Conservation (phyloP, 2,329 filamentous ascomycete species). For the Apiospora kogelbergensis region DNA sequence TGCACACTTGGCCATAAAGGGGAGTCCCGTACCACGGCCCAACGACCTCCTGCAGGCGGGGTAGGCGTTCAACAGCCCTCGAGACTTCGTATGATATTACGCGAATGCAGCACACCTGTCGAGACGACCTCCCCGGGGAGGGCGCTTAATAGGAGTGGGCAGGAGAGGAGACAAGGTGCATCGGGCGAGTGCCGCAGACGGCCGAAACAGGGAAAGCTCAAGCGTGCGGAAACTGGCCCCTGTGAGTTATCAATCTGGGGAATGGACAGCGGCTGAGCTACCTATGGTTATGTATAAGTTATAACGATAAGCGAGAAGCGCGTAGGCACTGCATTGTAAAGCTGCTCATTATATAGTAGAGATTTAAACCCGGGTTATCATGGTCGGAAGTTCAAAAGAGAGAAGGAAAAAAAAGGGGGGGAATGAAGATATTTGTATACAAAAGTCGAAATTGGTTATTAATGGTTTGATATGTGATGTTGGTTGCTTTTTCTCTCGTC, state of each 20-base stretch:
- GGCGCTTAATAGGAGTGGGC: background rate
- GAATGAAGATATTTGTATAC: too few relatives aligned
- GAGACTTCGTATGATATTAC: background rate
- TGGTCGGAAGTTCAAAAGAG: background rate
- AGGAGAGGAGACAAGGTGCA: background rate
- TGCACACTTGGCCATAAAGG: background rate
- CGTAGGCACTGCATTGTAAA: background rate
- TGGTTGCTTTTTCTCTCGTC: background rate
- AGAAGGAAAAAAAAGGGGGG: too few relatives aligned
- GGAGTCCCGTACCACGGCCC: background rate
- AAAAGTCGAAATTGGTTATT: background rate
- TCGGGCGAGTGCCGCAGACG: background rate
- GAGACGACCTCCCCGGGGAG: background rate
- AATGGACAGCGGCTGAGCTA: background rate
- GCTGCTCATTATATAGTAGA: background rate
- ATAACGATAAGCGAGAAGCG: background rate
- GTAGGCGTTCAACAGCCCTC: background rate
- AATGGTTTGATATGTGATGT: background rate
- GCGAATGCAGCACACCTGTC: background rate
- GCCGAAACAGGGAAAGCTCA: background rate
- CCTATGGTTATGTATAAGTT: background rate
- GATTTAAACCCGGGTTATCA: background rate
- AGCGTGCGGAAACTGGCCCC: background rate
- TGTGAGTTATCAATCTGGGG: conserved; percentile 5
- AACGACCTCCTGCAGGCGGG: background rate